These are phyloP conservation scores for Xylaria sp. DNA, from an alignment of 2,329 filamentous ascomycete genomes.

Conservation along the genomic window DNA sequence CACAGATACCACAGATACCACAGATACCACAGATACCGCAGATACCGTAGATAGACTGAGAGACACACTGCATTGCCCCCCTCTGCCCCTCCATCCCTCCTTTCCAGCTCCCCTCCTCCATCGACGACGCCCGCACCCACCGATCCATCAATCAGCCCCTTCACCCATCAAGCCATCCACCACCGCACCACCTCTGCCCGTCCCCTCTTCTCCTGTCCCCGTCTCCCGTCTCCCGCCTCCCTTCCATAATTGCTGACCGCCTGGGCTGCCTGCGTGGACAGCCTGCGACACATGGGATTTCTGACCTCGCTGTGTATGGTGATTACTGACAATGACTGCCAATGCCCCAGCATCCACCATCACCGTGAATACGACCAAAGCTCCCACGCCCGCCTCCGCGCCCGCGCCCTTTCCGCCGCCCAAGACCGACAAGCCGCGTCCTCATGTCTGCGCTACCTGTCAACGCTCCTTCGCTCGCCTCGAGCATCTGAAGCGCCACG, in stretches of 20 bases:
- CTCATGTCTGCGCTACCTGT: slow-evolving; percentile 93
- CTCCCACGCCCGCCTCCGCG: slow-evolving; percentile 41
- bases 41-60: neutral
- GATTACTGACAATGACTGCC: slow-evolving; percentile 41
- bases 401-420: slow-evolving; percentile 73
- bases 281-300: slow-evolving; percentile 33
- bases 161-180: slow-evolving; percentile 5
- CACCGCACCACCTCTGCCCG: neutral
- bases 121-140: slow-evolving; percentile 17
- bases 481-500: slow-evolving; percentile 96
- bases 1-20: slow-evolving; percentile 9
- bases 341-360: slow-evolving; percentile 53
- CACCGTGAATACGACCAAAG: slow-evolving; percentile 48
- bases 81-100: slow-evolving; percentile 33
- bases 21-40: slow-evolving; percentile 11
- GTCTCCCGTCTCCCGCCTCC: slow-evolving; percentile 6
- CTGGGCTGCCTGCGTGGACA: slow-evolving; percentile 27
- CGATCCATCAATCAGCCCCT: slow-evolving; percentile 8
- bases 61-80: neutral
- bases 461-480: slow-evolving; percentile 91
- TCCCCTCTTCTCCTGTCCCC: slow-evolving; percentile 14
- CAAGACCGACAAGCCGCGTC: slow-evolving; percentile 96
- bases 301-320: slow-evolving; percentile 23
- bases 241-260: slow-evolving; percentile 8
- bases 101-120: slow-evolving; percentile 34